Conservation (phyloP, 257 asterid species). For the Craterostigma plantagineum region DNA sequence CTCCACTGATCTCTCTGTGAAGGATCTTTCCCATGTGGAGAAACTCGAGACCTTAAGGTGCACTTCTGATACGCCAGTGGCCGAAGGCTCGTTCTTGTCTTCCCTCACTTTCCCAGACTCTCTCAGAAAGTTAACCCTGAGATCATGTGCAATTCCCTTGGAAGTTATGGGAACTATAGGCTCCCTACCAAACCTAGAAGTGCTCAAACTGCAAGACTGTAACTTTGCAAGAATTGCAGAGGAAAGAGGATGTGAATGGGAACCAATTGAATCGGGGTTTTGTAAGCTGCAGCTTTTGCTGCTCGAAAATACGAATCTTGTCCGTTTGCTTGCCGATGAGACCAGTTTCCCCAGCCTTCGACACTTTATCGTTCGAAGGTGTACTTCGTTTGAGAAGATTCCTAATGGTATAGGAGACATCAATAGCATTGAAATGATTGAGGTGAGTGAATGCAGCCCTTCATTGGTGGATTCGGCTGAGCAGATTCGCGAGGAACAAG, state of each 20-base stretch:
- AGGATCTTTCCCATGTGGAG: constrained; percentile 7
- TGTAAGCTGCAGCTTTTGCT: constrained; percentile 5
- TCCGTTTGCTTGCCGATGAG: constrained; percentile 4
- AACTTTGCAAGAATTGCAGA: too few relatives aligned
- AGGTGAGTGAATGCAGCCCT: constrained; percentile 8
- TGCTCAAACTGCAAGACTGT: constrained; percentile 7
- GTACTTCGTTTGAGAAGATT: constrained; percentile 1
- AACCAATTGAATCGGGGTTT: constrained; percentile 8
- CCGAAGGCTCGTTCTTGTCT: too few relatives aligned
- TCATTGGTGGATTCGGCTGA: constrained; percentile 1
- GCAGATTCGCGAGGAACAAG: too few relatives aligned
- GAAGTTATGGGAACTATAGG: constrained; percentile 7
- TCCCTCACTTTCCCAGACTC: background rate
- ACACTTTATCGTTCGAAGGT: constrained; percentile 3
- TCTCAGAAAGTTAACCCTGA: constrained; percentile 11
- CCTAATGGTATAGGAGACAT: constrained; percentile 6
- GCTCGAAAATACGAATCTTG: constrained; percentile 3
- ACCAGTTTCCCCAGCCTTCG: constrained; percentile 6
- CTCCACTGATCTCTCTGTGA: background rate
- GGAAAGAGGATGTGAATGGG: constrained; percentile 13
- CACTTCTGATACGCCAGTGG: background rate
- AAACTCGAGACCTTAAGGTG: constrained; percentile 8
- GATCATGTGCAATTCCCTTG: constrained; percentile 3
- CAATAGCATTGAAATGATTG: constrained; percentile 3
- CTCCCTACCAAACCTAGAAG: constrained; percentile 10